Conservation (phyloP, 2,329 filamentous ascomycete genomes). For the Rachicladosporium sp. region DNA sequence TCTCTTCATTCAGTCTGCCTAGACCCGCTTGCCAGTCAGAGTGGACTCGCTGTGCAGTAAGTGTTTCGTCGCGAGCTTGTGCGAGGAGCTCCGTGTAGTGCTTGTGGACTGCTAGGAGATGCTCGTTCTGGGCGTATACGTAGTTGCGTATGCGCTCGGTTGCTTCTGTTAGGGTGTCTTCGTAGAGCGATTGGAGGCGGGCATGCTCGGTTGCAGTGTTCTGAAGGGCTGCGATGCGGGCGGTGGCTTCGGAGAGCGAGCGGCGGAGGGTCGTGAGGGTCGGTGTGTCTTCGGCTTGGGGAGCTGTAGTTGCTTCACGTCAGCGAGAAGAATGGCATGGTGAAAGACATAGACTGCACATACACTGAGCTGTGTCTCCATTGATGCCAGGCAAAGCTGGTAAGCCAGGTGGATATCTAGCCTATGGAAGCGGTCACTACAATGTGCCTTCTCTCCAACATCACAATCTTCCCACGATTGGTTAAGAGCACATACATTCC, state of each 20-base stretch:
- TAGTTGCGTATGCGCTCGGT: slow-evolving; percentile 22
- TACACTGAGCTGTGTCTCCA: slow-evolving; percentile 10
- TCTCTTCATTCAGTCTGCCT: slow-evolving; percentile 30
- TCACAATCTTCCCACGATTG: slow-evolving; percentile 2
- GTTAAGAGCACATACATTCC: slow-evolving; percentile 4
- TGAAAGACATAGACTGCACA: slow-evolving; percentile 1
- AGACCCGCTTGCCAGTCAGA: slow-evolving; percentile 38
- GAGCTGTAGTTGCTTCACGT: slow-evolving; percentile 6
- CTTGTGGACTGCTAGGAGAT: slow-evolving; percentile 33
- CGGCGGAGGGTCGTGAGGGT: slow-evolving; percentile 19
- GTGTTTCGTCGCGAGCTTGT: slow-evolving; percentile 30
- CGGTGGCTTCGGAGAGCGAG: slow-evolving; percentile 15
- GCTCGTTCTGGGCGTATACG: slow-evolving; percentile 29
- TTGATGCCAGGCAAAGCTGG: slow-evolving; percentile 5
- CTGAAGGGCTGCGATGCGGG: slow-evolving; percentile 18
- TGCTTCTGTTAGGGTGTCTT: slow-evolving; percentile 25
- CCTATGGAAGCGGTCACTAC: slow-evolving; percentile 3
- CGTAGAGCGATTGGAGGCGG: slow-evolving; percentile 25
- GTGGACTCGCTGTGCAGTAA: slow-evolving; percentile 35
- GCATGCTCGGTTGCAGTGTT: slow-evolving; percentile 14
- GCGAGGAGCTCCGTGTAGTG: slow-evolving; percentile 36
- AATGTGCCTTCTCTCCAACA: slow-evolving; percentile 1
- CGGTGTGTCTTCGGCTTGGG: slow-evolving; percentile 12
- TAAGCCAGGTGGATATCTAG: slow-evolving; percentile 6
- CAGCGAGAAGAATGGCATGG: background rate